Percentiles rank a stretch among this genome's conserved stretches.
Conservation (phyloP, 1,284 basidiomycete species). For the Ustilago loliicola region DNA sequence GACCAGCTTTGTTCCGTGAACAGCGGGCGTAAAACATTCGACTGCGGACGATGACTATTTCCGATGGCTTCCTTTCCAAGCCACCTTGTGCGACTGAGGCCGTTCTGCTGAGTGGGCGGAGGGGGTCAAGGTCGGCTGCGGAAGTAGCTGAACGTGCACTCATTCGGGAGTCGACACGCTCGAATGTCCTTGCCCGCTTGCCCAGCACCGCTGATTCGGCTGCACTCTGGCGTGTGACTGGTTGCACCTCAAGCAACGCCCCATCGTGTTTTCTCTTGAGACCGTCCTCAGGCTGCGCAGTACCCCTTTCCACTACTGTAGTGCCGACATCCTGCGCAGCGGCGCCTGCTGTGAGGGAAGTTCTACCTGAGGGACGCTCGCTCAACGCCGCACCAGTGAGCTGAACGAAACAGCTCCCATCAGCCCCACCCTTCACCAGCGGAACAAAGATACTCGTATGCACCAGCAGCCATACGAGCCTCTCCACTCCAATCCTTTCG, state of each 20-base stretch:
- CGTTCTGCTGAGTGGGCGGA: background rate
- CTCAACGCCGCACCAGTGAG: slow-evolving; percentile 80
- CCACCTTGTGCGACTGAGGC: background rate
- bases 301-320: background rate
- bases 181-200: slow-evolving; percentile 21
- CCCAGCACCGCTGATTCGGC: background rate
- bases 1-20: slow-evolving; percentile 73
- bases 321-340: background rate
- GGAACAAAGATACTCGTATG: slow-evolving; percentile 80
- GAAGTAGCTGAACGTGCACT: slow-evolving; percentile 23
- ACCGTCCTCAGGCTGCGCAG: background rate
- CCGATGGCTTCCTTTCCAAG: slow-evolving; percentile 68
- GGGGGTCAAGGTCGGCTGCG: slow-evolving; percentile 11
- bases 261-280: slow-evolving; percentile 27
- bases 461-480: slow-evolving; percentile 80
- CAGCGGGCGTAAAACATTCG: slow-evolving; percentile 80
- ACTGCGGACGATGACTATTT: slow-evolving; percentile 76
- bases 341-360: background rate
- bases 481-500: slow-evolving; percentile 78
- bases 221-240: background rate
- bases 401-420: slow-evolving; percentile 83
- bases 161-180: slow-evolving; percentile 24
- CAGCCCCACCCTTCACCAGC: slow-evolving; percentile 72
- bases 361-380: slow-evolving; percentile 57
- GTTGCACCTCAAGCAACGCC: slow-evolving; percentile 3